A percentile compares a stretch with the other conserved stretches of the same genome.
Evolutionary conservation across 352 stramenopile species (phyloP).

Genomic region (Globisporangium paroecandrum): DNA sequence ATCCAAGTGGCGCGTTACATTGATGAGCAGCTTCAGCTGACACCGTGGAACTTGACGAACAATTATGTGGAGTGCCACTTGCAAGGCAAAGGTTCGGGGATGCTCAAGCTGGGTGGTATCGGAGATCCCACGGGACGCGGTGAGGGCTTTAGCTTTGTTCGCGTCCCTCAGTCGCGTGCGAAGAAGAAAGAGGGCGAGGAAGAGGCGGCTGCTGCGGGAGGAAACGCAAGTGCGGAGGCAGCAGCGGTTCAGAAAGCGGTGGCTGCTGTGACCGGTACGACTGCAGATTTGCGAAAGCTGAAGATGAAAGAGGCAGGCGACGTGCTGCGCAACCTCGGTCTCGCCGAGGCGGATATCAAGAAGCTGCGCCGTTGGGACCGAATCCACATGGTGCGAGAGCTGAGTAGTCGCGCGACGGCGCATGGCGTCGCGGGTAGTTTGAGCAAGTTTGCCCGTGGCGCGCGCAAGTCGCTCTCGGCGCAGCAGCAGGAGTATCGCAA

Average conservation of each 20-base stretch:
- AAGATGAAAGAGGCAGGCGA: slow-evolving; percentile 86
- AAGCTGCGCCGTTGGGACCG: slow-evolving; percentile 81
- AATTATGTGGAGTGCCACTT: slow-evolving; percentile 86
- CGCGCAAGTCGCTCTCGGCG: slow-evolving; percentile 72
- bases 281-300: slow-evolving; percentile 79
- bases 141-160: slow-evolving; percentile 85
- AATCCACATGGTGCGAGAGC: slow-evolving; percentile 76
- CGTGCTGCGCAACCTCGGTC: slow-evolving; percentile 74
- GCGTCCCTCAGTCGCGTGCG: slow-evolving; percentile 65
- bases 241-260: slow-evolving; percentile 74
- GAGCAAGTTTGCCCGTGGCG: slow-evolving; percentile 79
- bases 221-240: slow-evolving; percentile 41
- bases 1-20: slow-evolving; percentile 83
- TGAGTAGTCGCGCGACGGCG: slow-evolving; percentile 70
- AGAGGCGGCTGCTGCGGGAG: slow-evolving; percentile 32
- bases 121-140: slow-evolving; percentile 77
- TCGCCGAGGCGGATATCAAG: slow-evolving; percentile 77
- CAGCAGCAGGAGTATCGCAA: slow-evolving; percentile 85
- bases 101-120: slow-evolving; percentile 76
- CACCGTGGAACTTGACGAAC: slow-evolving; percentile 82
- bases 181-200: slow-evolving; percentile 84
- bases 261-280: slow-evolving; percentile 76
- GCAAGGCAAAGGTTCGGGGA: slow-evolving; percentile 80
- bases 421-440: slow-evolving; percentile 68
- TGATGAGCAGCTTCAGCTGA: slow-evolving; percentile 72